Base-by-base conservation (phyloP, 2,329 filamentous ascomycete genomes). In the Phyllosticta paracitricarpa region DNA sequence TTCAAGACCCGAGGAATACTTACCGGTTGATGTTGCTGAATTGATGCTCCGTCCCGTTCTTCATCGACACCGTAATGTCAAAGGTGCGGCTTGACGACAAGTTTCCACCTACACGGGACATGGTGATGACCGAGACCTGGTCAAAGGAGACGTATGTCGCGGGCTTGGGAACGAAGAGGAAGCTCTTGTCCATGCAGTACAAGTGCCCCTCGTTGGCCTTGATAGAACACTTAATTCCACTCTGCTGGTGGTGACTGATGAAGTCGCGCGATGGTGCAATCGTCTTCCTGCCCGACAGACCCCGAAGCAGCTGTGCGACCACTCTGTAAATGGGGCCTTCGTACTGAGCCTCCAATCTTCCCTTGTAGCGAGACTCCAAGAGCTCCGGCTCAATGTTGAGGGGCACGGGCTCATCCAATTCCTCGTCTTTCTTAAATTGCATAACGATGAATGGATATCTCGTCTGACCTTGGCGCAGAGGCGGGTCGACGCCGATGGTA, bases 191-290 rank as follows among this genome's bases (percentile, higher is more conserved):
- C 67, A 99, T 79, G 73, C 92, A 97, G 83, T 96, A 99, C 57
- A 99, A 80, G 72, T 96, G 92, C 63, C 95, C 94, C 78, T 99
- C 94, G 75, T 95, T 97, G 59, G 95, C 95, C 78, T 99, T 99
- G 84, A 99, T 97, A n/a, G 92, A 96, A 76, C 94, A 99, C 78
- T 99, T 99, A 76, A 99, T 95, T 62, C 94, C 94, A 67, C 87
- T 90, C 75, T 97, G 92, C 69, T 89, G 86, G 73, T 96, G 91
- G 77, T 97, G 94, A 67, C 89, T 95, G 72, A 87, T 82, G 77
- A 99, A 99, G 75, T 97, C 92, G 76, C 93, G 93, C 56, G 92
- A 94, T 1, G 94, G 94, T 64, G 89, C 89, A 28, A 92, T 91
- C 63, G 99, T 88, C 78, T 95, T 96, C 83, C 97, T 97, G 69